phyloP scores from a whole-genome alignment of 768 basidiomycete species.

The Royoungia palumana region DNA sequence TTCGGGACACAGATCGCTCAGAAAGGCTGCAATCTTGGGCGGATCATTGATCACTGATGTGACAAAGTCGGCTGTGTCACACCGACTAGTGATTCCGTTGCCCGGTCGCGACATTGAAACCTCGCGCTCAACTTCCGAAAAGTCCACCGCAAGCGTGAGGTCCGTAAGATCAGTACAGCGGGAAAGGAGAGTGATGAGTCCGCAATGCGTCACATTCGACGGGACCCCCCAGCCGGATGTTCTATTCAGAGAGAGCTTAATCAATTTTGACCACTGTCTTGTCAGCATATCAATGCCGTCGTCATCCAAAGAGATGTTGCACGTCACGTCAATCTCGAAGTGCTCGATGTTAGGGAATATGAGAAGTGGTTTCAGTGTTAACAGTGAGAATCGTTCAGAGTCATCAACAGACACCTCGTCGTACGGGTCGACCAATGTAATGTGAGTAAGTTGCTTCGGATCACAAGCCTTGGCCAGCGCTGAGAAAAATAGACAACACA shows the following conservation, averaged over 20 bases:
- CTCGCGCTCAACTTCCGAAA: constrained; percentile 14
- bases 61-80: constrained; percentile 15
- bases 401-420: neutral
- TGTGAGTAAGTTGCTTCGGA: constrained; percentile 1
- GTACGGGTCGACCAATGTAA: constrained; percentile 7
- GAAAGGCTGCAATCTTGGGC: constrained; percentile 21
- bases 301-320: constrained; percentile 20
- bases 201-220: constrained; percentile 17
- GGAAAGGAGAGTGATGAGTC: constrained; percentile 20
- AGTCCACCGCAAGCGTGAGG: constrained; percentile 23
- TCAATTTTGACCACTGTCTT: constrained; percentile 20
- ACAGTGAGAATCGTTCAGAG: constrained; percentile 7
- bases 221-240: constrained; percentile 16
- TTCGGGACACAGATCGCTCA: constrained; percentile 24
- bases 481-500: constrained; percentile 20
- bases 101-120: constrained; percentile 6
- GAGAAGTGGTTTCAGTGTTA: constrained; percentile 20
- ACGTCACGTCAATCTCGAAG: constrained; percentile 20
- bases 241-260: constrained; percentile 14
- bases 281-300: constrained; percentile 14
- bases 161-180: constrained; percentile 6
- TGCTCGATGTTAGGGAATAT: constrained; percentile 1
- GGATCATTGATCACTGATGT: constrained; percentile 24
- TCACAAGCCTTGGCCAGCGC: constrained; percentile 13
- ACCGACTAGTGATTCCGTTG: constrained; percentile 9